Evolutionary conservation across 768 basidiomycete species (phyloP), one percentile per base, ranked within the genome.

Genomic region (Boletus coccyginus): DNA sequence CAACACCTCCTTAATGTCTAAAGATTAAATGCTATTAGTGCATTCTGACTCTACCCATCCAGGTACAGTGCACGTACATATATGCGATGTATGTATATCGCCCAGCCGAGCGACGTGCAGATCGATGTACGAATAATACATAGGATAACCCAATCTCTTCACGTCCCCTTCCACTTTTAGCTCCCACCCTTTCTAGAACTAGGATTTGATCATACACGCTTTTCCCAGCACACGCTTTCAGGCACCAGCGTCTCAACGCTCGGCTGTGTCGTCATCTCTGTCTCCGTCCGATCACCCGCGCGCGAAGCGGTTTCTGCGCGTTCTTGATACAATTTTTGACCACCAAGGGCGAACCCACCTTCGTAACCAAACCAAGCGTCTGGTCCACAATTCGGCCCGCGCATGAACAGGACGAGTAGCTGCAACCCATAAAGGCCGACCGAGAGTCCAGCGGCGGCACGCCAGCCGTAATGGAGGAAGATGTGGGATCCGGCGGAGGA

Each of bases 291-390:
- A 21, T 42, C 7, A 21, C 46, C 35, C 31, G 33, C 27, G 46
- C 24, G 19, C 13, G 38, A n/a, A 19, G 41, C 14, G 8, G 35
- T 12, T 17, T 50, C 36, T 35, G 24, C 17, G 17, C 17, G 38
- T 50, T 41, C 40, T 33, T 39, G 44, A 21, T 38, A 40, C 35
- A 13, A 13, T 17, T 29, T 43, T 24, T 32, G 53, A 19, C 32
- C 42, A 5, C 33, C 21, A 2, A 36, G 24, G n/a, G 11, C 17
- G 24, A 77, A 56, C 13, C 85, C 84, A n/a, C 84, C 84, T 61
- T 83, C 76, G 59, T 81, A 85, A 13, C 87, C 85, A 62, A 87
- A 75, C 87, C 87, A 87, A 27, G 65, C 52, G 35, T 58, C 29
- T 24, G 77, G 67, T 45, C 63, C 62, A 33, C 69, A 73, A 21